Percentiles rank a stretch among this genome's conserved stretches.
Conservation (phyloP, 2,329 filamentous ascomycete species). For the Coccinonectria pachysandricola region DNA sequence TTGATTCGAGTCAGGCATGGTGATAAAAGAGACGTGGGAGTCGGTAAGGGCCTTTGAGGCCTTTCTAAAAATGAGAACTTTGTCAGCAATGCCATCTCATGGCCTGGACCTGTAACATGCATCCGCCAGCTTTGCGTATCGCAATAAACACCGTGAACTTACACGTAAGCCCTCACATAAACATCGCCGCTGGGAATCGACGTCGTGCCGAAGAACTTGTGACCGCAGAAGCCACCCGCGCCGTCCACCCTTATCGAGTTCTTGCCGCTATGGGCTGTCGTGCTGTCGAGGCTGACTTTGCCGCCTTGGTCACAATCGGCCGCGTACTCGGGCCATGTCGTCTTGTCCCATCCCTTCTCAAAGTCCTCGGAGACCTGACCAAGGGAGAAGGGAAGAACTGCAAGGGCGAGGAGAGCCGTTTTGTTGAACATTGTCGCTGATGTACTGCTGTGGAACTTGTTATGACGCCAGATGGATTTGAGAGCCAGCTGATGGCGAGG, state of each 20-base stretch:
- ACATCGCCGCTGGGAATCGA: constrained; percentile 45
- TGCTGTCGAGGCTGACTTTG: constrained; percentile 43
- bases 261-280: constrained; percentile 44
- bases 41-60: constrained; percentile 45
- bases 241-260: constrained; percentile 44
- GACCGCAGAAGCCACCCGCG: constrained; percentile 44
- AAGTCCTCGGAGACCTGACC: constrained; percentile 47
- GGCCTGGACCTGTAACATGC: too few relatives aligned
- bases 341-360: constrained; percentile 46
- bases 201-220: constrained; percentile 51
- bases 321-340: constrained; percentile 49
- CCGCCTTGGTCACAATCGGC: constrained; percentile 51
- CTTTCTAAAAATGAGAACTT: constrained; percentile 31
- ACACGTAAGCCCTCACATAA: constrained; percentile 47
- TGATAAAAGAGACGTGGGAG: constrained; percentile 53
- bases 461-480: too few relatives aligned
- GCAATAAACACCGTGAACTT: constrained; percentile 29
- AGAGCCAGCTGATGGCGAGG: too few relatives aligned
- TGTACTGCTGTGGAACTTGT: too few relatives aligned
- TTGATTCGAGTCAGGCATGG: constrained; percentile 49
- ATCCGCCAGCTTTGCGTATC: too few relatives aligned
- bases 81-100: background rate
- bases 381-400: constrained; percentile 35
- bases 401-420: constrained; percentile 33
- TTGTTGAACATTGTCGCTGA: constrained; percentile 21